phyloP scores from a whole-genome alignment of 164 flowering plant genomes.

The Nymphaea thermarum region DNA sequence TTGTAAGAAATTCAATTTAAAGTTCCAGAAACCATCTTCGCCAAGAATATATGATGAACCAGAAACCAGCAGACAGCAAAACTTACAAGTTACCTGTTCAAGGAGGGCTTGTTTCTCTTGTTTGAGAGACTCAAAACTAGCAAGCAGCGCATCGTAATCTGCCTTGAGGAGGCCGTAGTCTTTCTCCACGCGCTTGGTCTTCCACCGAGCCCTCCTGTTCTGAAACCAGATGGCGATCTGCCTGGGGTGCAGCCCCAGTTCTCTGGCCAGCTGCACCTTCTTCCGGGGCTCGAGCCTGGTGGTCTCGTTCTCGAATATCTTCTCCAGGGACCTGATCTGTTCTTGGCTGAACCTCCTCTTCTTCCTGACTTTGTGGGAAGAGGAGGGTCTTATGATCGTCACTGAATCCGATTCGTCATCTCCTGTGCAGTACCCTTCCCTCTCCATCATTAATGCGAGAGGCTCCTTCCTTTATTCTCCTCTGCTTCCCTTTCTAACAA shows the following conservation, averaged over 20 bases:
- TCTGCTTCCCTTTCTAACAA: too few species aligned
- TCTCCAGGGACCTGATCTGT: conserved; percentile 42
- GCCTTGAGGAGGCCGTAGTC: conserved; percentile 32
- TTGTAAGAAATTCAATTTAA: background rate
- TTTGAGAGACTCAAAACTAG: conserved; percentile 30
- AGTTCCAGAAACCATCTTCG: background rate
- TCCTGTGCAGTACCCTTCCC: background rate
- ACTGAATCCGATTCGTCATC: background rate
- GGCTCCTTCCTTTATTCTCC: background rate
- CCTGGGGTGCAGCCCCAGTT: conserved; percentile 61
- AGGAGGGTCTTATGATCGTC: background rate
- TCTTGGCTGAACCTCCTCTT: conserved; percentile 13
- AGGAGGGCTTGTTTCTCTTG: conserved; percentile 43
- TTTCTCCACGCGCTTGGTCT: conserved; percentile 60
- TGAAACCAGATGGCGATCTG: conserved; percentile 92
- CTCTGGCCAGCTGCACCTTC: conserved; percentile 52
- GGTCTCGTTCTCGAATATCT: conserved; percentile 45
- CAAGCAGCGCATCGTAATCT: conserved; percentile 30
- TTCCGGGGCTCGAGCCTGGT: conserved; percentile 45
- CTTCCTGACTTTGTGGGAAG: background rate
- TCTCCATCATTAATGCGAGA: background rate
- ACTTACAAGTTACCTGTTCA: conserved; percentile 26
- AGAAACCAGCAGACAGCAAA: background rate
- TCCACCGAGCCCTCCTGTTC: conserved; percentile 79
- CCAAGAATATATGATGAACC: background rate